Percentiles rank a stretch among this genome's conserved stretches.
Evolutionary conservation across 2,329 filamentous ascomycete genomes (phyloP).

Genomic region (Calonectria honghensis): DNA sequence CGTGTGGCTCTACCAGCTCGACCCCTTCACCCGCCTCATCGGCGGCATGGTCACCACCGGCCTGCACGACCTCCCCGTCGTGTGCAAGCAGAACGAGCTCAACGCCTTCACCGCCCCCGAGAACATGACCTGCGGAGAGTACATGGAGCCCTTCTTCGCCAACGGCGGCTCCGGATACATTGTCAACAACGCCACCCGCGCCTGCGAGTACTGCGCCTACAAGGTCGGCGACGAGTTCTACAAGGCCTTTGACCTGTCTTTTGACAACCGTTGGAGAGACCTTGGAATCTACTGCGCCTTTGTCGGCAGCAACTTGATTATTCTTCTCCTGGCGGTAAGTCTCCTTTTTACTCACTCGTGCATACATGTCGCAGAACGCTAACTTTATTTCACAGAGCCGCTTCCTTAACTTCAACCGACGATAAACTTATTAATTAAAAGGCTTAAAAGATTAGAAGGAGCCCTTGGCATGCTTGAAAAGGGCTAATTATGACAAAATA

Average conservation of each 20-base stretch:
- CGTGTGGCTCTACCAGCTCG: constrained; percentile 82
- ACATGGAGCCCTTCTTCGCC: constrained; percentile 55
- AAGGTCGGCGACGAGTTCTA: constrained; percentile 89
- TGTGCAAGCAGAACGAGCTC: constrained; percentile 72
- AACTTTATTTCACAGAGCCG: constrained; percentile 61
- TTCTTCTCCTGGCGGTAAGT: constrained; percentile 73
- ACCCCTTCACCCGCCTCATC: constrained; percentile 79
- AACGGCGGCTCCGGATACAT: constrained; percentile 83
- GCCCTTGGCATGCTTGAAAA: constrained; percentile 10
- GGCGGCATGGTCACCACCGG: constrained; percentile 79
- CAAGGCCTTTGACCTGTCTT: constrained; percentile 78
- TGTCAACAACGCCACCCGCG: constrained; percentile 76
- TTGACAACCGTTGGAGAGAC: constrained; percentile 85
- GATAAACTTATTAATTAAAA: constrained; percentile 57
- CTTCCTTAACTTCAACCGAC: constrained; percentile 72
- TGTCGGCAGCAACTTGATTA: constrained; percentile 84
- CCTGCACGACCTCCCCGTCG: constrained; percentile 71
- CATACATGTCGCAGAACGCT: constrained; percentile 3
- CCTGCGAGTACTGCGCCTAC: constrained; percentile 89
- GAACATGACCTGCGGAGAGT: constrained; percentile 60
- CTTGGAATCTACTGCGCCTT: constrained; percentile 86
- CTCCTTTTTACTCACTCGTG: background rate
- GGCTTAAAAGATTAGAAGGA: background rate
- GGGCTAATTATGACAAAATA: constrained; percentile 41
- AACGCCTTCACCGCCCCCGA: constrained; percentile 78